These are phyloP conservation scores for Gynandropsis gynandra DNA, from an alignment of 345 rosid genomes.

Conservation along the genomic window DNA sequence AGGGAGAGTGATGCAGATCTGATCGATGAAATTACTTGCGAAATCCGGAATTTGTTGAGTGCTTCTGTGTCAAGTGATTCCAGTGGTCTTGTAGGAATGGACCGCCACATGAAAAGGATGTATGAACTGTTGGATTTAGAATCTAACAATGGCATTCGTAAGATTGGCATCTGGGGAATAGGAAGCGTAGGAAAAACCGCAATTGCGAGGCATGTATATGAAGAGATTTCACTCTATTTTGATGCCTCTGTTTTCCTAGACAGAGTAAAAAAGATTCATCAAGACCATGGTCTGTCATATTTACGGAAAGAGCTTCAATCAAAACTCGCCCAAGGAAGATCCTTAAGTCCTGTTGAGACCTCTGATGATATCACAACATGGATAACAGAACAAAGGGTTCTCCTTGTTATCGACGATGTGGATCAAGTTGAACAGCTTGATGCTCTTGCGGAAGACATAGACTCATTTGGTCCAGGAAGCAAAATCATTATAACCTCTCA, in stretches of 20 bases:
- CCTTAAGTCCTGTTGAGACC: background rate
- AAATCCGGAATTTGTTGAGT: background rate
- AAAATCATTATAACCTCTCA: background rate
- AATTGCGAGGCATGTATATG: background rate
- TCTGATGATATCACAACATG: background rate
- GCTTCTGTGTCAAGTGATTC: background rate
- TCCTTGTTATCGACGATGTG: slow-evolving; percentile 6
- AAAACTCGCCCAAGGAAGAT: background rate
- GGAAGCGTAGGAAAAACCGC: slow-evolving; percentile 3
- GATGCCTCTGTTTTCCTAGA: background rate
- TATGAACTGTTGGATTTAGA: background rate
- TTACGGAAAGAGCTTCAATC: background rate
- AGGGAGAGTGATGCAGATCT: slow-evolving; percentile 6
- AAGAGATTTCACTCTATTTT: background rate
- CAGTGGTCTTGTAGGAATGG: slow-evolving; percentile 10
- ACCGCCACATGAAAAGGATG: slow-evolving; percentile 6
- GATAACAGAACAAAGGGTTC: background rate
- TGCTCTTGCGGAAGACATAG: background rate
- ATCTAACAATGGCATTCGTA: background rate
- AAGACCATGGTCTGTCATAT: background rate
- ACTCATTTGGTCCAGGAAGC: background rate
- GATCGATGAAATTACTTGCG: slow-evolving; percentile 1
- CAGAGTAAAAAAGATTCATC: background rate
- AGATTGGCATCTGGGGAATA: background rate
- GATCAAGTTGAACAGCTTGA: background rate